Evolutionary conservation across 2,329 filamentous ascomycete species (phyloP).

Genomic region (Penicillium sp.): DNA sequence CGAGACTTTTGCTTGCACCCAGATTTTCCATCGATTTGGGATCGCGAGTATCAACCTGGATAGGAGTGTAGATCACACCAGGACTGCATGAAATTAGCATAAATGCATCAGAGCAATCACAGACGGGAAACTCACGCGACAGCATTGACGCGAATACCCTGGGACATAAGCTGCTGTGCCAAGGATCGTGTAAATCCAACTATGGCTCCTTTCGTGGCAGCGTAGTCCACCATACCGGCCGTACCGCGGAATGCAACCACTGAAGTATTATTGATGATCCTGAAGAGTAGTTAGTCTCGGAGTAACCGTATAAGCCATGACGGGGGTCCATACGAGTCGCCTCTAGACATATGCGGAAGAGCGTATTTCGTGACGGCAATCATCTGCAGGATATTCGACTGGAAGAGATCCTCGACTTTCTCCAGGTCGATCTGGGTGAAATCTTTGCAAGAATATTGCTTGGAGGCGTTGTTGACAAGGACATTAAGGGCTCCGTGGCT

Average conservation of each 20-base stretch:
- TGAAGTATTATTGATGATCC: conserved; percentile 56
- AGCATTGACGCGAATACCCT: conserved; percentile 55
- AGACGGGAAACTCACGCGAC: conserved; percentile 34
- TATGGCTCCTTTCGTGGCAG: conserved; percentile 57
- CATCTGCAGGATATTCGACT: conserved; percentile 55
- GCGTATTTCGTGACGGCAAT: conserved; percentile 57
- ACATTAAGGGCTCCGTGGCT: conserved; percentile 46
- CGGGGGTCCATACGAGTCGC: conserved; percentile 40
- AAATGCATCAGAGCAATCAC: not conserved
- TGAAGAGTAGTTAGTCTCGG: conserved; percentile 12
- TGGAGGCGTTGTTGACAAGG: conserved; percentile 57
- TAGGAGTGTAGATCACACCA: conserved; percentile 34
- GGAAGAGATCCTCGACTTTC: conserved; percentile 54
- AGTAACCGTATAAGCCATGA: not conserved
- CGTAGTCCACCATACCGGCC: conserved; percentile 51
- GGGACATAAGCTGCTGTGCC: conserved; percentile 51
- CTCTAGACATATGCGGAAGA: conserved; percentile 52
- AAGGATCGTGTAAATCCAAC: conserved; percentile 53
- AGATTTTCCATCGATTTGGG: conserved; percentile 34
- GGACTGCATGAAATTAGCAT: conserved; percentile 20
- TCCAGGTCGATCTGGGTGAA: conserved; percentile 47
- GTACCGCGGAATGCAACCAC: conserved; percentile 53
- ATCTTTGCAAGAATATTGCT: conserved; percentile 53
- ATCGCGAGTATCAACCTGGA: conserved; percentile 35
- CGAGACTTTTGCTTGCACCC: conserved; percentile 28